Conservation (phyloP, 2,329 filamentous ascomycete species). For the Colletotrichum coccodes region DNA sequence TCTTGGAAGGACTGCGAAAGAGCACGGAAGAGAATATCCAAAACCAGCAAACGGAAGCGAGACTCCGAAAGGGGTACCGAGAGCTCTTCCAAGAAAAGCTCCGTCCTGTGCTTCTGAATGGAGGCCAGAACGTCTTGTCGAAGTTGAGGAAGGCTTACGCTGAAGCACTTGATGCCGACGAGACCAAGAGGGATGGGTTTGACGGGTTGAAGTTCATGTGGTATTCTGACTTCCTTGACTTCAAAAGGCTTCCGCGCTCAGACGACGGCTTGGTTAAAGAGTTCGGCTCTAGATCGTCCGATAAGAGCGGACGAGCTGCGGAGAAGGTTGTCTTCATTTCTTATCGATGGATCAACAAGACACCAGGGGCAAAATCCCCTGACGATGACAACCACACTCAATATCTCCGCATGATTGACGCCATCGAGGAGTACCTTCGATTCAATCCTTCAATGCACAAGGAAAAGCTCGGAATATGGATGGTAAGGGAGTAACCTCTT, state of each 20-base stretch:
- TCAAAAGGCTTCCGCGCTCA: conserved; percentile 39
- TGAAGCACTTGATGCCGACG: conserved; percentile 35
- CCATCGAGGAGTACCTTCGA: conserved; percentile 40
- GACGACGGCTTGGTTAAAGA: conserved; percentile 35
- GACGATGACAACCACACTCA: conserved; percentile 44
- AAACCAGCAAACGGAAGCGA: conserved; percentile 36
- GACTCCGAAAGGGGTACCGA: conserved; percentile 46
- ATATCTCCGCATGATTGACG: conserved; percentile 43
- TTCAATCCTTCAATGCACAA: conserved; percentile 37
- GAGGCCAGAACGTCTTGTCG: conserved; percentile 31
- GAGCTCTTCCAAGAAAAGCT: conserved; percentile 49
- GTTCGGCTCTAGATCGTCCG: neutral
- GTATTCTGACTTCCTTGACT: conserved; percentile 40
- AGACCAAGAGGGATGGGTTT: conserved; percentile 38
- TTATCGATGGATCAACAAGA: conserved; percentile 44
- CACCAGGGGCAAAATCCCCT: conserved; percentile 32
- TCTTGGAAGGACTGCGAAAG: conserved; percentile 40
- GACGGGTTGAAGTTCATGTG: conserved; percentile 41
- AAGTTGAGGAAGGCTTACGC: conserved; percentile 39
- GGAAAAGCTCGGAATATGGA: conserved; percentile 40
- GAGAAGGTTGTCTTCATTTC: conserved; percentile 47
- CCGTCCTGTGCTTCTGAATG: conserved; percentile 42
- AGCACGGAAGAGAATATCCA: conserved; percentile 17
- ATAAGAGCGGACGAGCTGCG: neutral
- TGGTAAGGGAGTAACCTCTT: conserved; percentile 9